These are phyloP conservation scores for Suhomyces guaymorum DNA, from an alignment of 1,139 yeast genomes.

Conservation along the genomic window DNA sequence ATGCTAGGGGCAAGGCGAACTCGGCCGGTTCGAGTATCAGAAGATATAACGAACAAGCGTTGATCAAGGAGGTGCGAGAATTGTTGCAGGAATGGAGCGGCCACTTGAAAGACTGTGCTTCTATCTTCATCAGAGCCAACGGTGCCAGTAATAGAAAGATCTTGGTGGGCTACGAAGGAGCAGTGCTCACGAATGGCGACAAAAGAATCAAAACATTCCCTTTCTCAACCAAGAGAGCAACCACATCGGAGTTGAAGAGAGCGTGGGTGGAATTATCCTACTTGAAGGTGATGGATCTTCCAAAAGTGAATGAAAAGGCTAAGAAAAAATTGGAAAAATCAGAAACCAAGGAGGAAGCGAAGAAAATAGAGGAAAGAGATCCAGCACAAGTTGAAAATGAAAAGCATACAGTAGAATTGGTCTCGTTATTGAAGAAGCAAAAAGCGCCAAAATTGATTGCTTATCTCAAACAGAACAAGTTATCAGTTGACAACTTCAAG, in stretches of 20 bases:
- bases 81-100: slow-evolving; percentile 65
- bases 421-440: slow-evolving; percentile 64
- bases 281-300: slow-evolving; percentile 55
- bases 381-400: slow-evolving; percentile 33
- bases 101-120: slow-evolving; percentile 58
- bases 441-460: slow-evolving; percentile 74
- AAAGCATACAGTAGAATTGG: slow-evolving; percentile 57
- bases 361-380: slow-evolving; percentile 18
- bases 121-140: slow-evolving; percentile 81
- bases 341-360: slow-evolving; percentile 1
- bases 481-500: slow-evolving; percentile 49
- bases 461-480: slow-evolving; percentile 58
- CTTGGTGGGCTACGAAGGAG: slow-evolving; percentile 65
- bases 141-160: slow-evolving; percentile 69
- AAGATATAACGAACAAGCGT: slow-evolving; percentile 84
- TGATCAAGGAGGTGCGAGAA: slow-evolving; percentile 73
- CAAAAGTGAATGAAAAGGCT: slow-evolving; percentile 43
- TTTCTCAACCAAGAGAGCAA: slow-evolving; percentile 87
- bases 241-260: slow-evolving; percentile 73
- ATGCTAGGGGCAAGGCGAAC: slow-evolving; percentile 90
- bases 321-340: slow-evolving; percentile 20
- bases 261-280: slow-evolving; percentile 83
- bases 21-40: slow-evolving; percentile 94
- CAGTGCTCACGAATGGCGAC: slow-evolving; percentile 51
- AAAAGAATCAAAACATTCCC: slow-evolving; percentile 69